Base-by-base conservation (phyloP, 2,329 filamentous ascomycete genomes). In the Cytospora chrysosperma region DNA sequence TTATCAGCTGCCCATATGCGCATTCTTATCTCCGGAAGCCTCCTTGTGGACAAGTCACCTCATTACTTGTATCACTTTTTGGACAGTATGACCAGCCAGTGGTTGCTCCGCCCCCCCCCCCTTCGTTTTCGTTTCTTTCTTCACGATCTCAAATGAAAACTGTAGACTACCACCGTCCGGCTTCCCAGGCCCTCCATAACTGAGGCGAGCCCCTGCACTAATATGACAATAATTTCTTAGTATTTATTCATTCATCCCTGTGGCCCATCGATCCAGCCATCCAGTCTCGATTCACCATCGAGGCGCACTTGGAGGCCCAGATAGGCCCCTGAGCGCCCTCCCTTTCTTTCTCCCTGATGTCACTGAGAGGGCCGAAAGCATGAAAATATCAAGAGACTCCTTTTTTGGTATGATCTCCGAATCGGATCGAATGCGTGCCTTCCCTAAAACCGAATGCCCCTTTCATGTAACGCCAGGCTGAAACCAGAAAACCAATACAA, bases 391-490 rank as follows among this genome's bases (percentile, higher is more conserved):
- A 55, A 50, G 28, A 19, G 28, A 21, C 51, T 43, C 52, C 52
- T 47, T 62, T 53, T 62, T 30, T 55, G 53, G 24, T 43, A 40
- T 62, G 30, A 58, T 57, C 59, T 58, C 59, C 37, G 26, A 55
- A 63, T n/a, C 37, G 56, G 53, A 50, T 55, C 61, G 43, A 28
- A 57, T 54, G 61, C 62, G 61, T 34, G 61, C 61, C 64, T 61
- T 64, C 52, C 61, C 37, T 59, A 50, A n/a, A 30, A 61, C 55
- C 64, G 53, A 47, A 66, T 66, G 61, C 64, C 64, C n/a, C 56
- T 52, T 37, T 60, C 61, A 34, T 54, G 60, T 34, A 66, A 66
- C 64, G 64, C 64, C 64, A 66, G 64, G 64, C 64, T 66, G 61
- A 66, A 64, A 43, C 40, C 54, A 66, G 52, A 66, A 59, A 62